Evolutionary conservation across 1,139 yeast species (phyloP), one percentile per base, ranked within the genome.

Genomic region (Yamadazyma jaroonii): DNA sequence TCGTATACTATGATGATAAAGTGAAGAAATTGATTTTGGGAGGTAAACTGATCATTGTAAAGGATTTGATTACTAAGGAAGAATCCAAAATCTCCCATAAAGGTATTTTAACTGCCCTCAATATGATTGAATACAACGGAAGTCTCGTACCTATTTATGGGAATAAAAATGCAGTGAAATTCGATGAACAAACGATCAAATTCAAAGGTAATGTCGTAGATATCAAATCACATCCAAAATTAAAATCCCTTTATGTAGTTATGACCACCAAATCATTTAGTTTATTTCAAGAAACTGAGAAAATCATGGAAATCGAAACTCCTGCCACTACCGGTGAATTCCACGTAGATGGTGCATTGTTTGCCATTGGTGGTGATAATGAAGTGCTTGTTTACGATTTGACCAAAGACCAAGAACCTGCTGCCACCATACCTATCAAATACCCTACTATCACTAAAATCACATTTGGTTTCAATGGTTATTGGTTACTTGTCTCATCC

Each of bases 401-500:
- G 17, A 57, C 71, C 9, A 61, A 59, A 14, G 55, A 56, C 11
- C 13, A n/a, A 9, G 6, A 30, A 8, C 43, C 60, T 20, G 74
- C 66, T 2, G 67, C 78, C 0, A 59, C 64, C 1, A 52, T 77
- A n/a, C 45, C 48, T 3, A 47, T 61, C 3, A 51, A 48, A 8
- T 49, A 55, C 23, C 49, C 56, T 0, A 37, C 42, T 2, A 65
- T 79, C 5, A 48, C 58, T 5, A 58, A 64, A 14, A 50, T 84
- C 2, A 53, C 57, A 34, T 84, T 84, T 62, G 82, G 84, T 7
- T 64, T 72, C 21, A 84, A 84, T 52, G 94, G 94, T 4, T 83
- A 81, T 57, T 82, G 88, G 84, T 57, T 84, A 37, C 62, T 50
- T 57, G 68, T 54, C 7, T 49, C 60, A 25, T 34, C 45, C 42